phyloP scores from a whole-genome alignment of 768 basidiomycete genomes.

The Hortiboletus flavorubellus region DNA sequence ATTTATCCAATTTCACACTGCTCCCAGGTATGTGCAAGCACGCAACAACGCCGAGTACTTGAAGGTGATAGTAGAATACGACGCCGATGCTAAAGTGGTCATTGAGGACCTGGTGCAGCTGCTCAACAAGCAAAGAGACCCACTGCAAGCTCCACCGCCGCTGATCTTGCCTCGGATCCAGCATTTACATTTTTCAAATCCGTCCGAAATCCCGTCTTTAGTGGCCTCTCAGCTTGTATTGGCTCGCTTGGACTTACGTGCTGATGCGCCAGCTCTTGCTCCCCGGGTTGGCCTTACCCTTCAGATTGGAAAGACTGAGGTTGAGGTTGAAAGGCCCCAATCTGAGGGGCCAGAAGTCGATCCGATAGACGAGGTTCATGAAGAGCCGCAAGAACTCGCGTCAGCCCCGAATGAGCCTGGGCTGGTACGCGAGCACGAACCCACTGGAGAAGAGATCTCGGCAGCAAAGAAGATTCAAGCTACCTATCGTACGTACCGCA shows the following conservation, averaged over 20 bases:
- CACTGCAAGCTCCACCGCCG: too few species aligned
- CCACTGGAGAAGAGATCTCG: conserved; percentile 19
- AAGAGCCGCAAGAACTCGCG: conserved; percentile 9
- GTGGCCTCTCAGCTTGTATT: conserved; percentile 7
- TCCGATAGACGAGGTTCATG: conserved; percentile 7
- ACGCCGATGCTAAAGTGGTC: not conserved
- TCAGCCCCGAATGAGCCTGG: too few species aligned
- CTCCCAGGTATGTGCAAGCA: too few species aligned
- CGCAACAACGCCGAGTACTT: conserved; percentile 5
- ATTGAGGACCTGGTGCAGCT: conserved; percentile 20
- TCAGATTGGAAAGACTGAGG: not conserved
- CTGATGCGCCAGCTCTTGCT: conserved; percentile 15
- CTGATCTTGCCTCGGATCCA: too few species aligned
- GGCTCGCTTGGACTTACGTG: conserved; percentile 12
- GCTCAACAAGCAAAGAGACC: conserved; percentile 15
- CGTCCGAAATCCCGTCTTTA: too few species aligned
- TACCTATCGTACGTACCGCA: too few species aligned
- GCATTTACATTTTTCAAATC: too few species aligned
- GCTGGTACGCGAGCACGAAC: too few species aligned
- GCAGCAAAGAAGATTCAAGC: conserved; percentile 12
- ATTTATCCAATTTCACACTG: too few species aligned
- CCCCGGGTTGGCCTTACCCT: not conserved
- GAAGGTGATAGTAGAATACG: not conserved
- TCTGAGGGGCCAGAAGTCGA: not conserved
- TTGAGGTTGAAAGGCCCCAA: not conserved